Conservation (phyloP, 2,329 filamentous ascomycete genomes). For the Scedosporium apiospermum region DNA sequence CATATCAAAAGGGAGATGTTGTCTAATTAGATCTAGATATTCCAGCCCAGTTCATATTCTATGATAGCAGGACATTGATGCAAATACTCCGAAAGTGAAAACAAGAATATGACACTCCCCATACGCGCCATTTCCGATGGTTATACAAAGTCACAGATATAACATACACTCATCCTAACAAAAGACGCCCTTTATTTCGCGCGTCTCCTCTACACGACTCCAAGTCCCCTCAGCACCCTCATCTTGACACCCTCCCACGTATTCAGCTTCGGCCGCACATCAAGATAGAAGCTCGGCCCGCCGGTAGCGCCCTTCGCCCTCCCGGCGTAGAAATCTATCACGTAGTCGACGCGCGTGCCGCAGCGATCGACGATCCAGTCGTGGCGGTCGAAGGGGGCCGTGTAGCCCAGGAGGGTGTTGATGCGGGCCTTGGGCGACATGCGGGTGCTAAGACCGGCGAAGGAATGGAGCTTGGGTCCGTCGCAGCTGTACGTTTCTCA, state of each 20-base stretch:
- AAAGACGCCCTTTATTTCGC: neutral
- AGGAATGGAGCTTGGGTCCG: constrained; percentile 75
- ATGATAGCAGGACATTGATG: neutral
- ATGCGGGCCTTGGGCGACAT: constrained; percentile 77
- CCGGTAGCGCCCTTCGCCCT: constrained; percentile 26
- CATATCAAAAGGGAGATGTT: neutral
- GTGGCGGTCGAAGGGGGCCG: constrained; percentile 85
- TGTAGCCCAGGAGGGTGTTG: constrained; percentile 81
- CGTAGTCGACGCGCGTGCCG: constrained; percentile 77
- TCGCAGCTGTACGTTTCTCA: constrained; percentile 34
- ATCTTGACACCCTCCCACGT: constrained; percentile 60
- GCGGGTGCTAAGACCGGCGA: constrained; percentile 59
- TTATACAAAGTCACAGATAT: neutral
- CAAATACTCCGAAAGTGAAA: neutral
- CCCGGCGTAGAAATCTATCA: constrained; percentile 96
- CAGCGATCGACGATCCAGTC: constrained; percentile 97
- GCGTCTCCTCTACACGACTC: constrained; percentile 29
- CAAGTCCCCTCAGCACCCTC: constrained; percentile 42
- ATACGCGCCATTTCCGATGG: neutral
- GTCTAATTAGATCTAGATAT: neutral
- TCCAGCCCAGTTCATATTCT: neutral
- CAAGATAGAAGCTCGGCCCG: constrained; percentile 53
- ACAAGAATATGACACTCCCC: neutral
- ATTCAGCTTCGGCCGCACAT: constrained; percentile 60
- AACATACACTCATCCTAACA: neutral